Percentiles rank a stretch among this genome's conserved stretches.
Evolutionary conservation across 768 basidiomycete genomes (phyloP).

Genomic region (Tylopilus rubrobrunneus): DNA sequence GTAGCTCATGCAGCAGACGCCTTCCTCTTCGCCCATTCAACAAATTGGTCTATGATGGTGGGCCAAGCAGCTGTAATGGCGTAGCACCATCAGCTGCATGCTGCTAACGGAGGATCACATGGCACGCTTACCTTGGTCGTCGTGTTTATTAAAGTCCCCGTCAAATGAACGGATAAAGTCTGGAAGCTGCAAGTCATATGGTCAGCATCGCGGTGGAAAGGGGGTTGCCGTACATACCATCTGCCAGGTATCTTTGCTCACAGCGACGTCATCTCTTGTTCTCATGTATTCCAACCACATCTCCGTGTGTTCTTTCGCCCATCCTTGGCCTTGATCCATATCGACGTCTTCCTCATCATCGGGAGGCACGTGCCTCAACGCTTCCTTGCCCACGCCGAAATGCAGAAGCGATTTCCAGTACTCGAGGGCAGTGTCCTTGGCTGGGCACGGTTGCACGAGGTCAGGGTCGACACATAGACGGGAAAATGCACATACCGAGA

Average conservation of each 20-base stretch:
- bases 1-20: slow-evolving; percentile 1
- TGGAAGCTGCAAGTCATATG: slow-evolving; percentile 50
- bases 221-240: slow-evolving; percentile 53
- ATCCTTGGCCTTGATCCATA: slow-evolving; percentile 45
- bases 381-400: slow-evolving; percentile 64
- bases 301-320: slow-evolving; percentile 56
- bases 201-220: slow-evolving; percentile 4
- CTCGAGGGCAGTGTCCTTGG: slow-evolving; percentile 64
- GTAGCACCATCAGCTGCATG: slow-evolving; percentile 1
- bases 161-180: slow-evolving; percentile 78
- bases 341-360: slow-evolving; percentile 48
- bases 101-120: slow-evolving; percentile 10
- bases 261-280: slow-evolving; percentile 63
- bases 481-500: slow-evolving; percentile 49
- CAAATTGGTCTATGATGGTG: slow-evolving; percentile 82
- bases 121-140: slow-evolving; percentile 57
- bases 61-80: slow-evolving; percentile 71
- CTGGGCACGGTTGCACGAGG: slow-evolving; percentile 31
- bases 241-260: slow-evolving; percentile 86
- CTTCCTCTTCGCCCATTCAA: slow-evolving; percentile 54
- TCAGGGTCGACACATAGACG: not conserved
- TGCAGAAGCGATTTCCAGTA: slow-evolving; percentile 80
- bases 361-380: slow-evolving; percentile 43
- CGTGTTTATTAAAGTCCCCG: slow-evolving; percentile 66
- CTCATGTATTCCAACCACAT: slow-evolving; percentile 80